phyloP scores from a whole-genome alignment of 2,329 filamentous ascomycete genomes.

The Penicillium palitans region DNA sequence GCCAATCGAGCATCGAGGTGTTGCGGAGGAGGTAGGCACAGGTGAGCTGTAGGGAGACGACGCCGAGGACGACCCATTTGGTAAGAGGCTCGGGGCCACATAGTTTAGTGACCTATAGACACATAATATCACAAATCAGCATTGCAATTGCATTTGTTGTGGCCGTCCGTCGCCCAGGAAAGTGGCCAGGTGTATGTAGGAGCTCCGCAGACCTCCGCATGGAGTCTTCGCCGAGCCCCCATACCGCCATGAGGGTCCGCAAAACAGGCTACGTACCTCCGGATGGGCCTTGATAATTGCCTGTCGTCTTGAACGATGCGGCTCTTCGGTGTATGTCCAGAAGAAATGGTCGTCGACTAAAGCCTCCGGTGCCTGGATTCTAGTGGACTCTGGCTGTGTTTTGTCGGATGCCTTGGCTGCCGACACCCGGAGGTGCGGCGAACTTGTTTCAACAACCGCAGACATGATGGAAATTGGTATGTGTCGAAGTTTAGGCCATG shows the following conservation, averaged over 20 bases:
- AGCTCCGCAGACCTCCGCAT: constrained; percentile 9
- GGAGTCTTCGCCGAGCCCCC: not conserved
- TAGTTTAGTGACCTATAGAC: constrained; percentile 80
- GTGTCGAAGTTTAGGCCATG: constrained; percentile 10
- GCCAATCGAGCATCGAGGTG: constrained; percentile 76
- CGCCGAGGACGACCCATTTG: constrained; percentile 83
- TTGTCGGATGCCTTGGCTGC: constrained; percentile 29
- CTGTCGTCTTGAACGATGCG: constrained; percentile 83
- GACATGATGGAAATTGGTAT: constrained; percentile 29
- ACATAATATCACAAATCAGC: constrained; percentile 14
- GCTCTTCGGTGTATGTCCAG: constrained; percentile 99
- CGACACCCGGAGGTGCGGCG: constrained; percentile 38
- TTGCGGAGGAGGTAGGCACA: constrained; percentile 76
- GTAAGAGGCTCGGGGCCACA: constrained; percentile 95
- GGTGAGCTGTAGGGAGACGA: constrained; percentile 77
- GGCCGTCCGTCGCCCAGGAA: constrained; percentile 2
- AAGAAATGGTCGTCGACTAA: constrained; percentile 69
- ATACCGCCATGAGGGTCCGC: not conserved
- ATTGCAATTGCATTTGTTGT: constrained; percentile 9
- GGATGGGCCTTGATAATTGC: constrained; percentile 98
- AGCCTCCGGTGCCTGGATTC: constrained; percentile 34
- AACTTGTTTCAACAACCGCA: constrained; percentile 31
- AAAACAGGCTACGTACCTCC: constrained; percentile 60
- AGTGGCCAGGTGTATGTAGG: constrained; percentile 4
- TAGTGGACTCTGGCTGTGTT: constrained; percentile 22